Base-by-base conservation (phyloP, 345 rosid species). In the Hirschfeldia incana region DNA sequence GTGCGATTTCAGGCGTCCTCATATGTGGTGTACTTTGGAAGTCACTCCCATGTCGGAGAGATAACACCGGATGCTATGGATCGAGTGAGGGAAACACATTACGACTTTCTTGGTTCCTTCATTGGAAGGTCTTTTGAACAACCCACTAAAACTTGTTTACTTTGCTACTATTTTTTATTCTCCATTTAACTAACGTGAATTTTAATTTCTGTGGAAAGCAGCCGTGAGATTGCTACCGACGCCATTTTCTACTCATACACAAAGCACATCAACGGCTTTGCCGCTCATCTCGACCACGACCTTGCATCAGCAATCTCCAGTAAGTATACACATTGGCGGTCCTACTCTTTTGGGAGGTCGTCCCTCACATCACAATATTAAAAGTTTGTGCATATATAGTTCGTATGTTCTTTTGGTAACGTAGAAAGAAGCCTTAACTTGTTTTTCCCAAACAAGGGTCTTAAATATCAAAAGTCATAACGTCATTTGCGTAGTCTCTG, bases 21-120 rank as follows among this genome's bases (percentile, higher is more conserved):
- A 2, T 92, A 86, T 74, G 86, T 91, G 32, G 93, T 94, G 26
- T 94, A 94, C 89, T 69, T 92, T 73, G 98, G 98, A 77, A 84
- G 79, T n/a, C 94, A 94, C 76, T 83, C 81, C 8, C 96, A 86
- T 67, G 85, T 85, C 26, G 76, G 73, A 13, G 83, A 81, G 17
- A 65, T 80, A 4, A 77, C 90, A 6, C 34, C 82, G 33, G 85
- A 77, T 57, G 82, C 82, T 15, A 72, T 83, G 21, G 79, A 81
- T 30, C 83, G 37, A 4, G 94, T 85, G 17, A 87, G 73, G 0
- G 81, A 87, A 51, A 85, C 92, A 33, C 97, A 94, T 67, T 74
- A 80, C 42, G 75, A 86, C 65, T 86, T 94, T 77, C 97, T 94
- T 15, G 86, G 84, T 42, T 91, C 94, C 8, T 89, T 86, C 83